Percentiles rank a stretch among this genome's conserved stretches.
Conservation (phyloP, 345 rosid species). For the Ceriops zippeliana region DNA sequence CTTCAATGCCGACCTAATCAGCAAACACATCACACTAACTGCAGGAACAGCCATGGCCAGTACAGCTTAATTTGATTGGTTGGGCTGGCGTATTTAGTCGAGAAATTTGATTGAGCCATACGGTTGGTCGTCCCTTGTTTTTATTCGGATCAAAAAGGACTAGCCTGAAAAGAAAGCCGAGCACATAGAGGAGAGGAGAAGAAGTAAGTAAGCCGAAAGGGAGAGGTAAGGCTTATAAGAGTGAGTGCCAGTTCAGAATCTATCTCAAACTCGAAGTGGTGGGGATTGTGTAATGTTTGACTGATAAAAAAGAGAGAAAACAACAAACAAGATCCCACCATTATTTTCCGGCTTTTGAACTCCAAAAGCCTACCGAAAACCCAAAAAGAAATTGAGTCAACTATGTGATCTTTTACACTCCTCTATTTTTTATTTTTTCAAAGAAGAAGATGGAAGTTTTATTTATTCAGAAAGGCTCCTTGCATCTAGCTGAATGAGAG, state of each 20-base stretch:
- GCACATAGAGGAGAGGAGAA: neutral
- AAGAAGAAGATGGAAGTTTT: neutral
- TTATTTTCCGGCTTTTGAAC: neutral
- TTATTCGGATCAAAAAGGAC: neutral
- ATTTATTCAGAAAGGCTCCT: no score
- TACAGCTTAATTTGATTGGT: neutral
- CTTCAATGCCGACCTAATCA: slow-evolving; percentile 6
- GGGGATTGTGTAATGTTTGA: neutral
- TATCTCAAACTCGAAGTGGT: neutral
- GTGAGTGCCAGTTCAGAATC: neutral
- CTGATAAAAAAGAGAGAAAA: neutral
- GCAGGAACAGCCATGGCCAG: neutral
- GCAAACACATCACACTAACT: neutral
- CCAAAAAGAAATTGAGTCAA: neutral
- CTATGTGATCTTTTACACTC: neutral
- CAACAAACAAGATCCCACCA: no score
- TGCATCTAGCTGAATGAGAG: no score
- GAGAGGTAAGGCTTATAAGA: neutral
- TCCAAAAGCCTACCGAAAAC: neutral
- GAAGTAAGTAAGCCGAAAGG: no score
- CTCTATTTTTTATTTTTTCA: neutral
- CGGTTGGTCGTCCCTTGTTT: neutral
- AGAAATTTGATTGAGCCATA: neutral
- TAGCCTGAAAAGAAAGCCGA: neutral
- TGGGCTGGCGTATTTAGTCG: no score